Evolutionary conservation across 2,329 filamentous ascomycete species (phyloP), one percentile per base, ranked within the genome.

Genomic region (Sporothrix sp.): DNA sequence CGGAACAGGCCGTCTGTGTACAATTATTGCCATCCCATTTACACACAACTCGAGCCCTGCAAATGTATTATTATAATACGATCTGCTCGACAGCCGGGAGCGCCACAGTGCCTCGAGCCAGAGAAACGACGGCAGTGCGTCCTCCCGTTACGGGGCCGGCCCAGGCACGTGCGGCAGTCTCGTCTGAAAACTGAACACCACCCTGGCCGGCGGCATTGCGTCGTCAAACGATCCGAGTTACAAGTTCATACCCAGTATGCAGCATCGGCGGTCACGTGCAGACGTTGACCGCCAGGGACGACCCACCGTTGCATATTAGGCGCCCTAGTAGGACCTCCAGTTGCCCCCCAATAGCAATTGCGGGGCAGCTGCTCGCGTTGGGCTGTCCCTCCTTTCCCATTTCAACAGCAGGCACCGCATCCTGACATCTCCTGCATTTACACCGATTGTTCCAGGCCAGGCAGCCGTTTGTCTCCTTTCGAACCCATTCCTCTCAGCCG

Each of bases 301-400:
- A 4, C 30, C 43, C 30, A 25, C 43, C 36, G 43, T 46, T 27
- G 30, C 6, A 28, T 28, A 28, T 28, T 28, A 28, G 25, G 25
- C 6, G 25, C 25, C 6, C 6, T 28, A n/a, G n/a, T n/a, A n/a
- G n/a, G 25, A 28, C 25, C 6, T 10, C 10, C 25, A 18, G 37
- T 48, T 40, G 35, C 51, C 44, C 48, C 52, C 42, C 33, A 38
- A 50, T 42, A 43, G 47, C 52, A 43, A 53, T 40, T 53, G 52
- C 52, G 52, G 52, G 52, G 52, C 52, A 39, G 39, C 8, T 52
- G 36, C 36, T 42, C 28, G 37, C 23, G 30, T 42, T 38, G 30
- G 35, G 30, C 13, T n/a, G 36, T 36, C 39, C 45, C 46, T 52
- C 33, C 48, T 50, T 51, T 52, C 30, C 52, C 39, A 38, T 53